These are phyloP conservation scores for Phaseolus lunatus DNA, from an alignment of 306 rosid genomes.

Conservation along the genomic window DNA sequence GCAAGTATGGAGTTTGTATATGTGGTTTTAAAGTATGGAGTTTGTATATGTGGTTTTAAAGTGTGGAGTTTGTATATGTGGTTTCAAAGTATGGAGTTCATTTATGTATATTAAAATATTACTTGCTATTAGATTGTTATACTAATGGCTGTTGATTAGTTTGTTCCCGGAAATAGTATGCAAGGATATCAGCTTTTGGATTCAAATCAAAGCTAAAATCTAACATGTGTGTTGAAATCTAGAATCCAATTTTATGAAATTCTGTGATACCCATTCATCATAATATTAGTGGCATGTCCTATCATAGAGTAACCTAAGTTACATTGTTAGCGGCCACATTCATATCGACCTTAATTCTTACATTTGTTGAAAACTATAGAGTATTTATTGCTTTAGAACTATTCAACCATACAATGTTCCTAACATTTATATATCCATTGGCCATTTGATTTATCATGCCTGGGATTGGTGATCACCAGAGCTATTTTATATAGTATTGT, in stretches of 20 bases:
- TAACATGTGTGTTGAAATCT: slow-evolving; percentile 22
- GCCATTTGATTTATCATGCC: slow-evolving; percentile 15
- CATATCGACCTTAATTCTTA: not conserved
- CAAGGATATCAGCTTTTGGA: slow-evolving; percentile 2
- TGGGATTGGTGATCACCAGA: not conserved
- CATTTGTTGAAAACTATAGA: slow-evolving; percentile 15
- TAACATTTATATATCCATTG: not conserved
- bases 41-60: slow-evolving; percentile 32
- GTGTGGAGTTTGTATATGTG: not conserved
- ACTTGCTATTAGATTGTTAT: slow-evolving; percentile 28
- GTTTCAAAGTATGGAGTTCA: not conserved
- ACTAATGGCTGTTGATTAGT: slow-evolving; percentile 5
- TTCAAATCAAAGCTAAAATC: slow-evolving; percentile 18
- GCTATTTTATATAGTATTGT: slow-evolving; percentile 1
- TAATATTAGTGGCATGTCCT: slow-evolving; percentile 7
- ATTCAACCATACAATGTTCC: not conserved
- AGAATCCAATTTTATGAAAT: slow-evolving; percentile 11
- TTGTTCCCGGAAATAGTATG: slow-evolving; percentile 15
- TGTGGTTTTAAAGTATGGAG: slow-evolving; percentile 17
- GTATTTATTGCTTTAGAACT: slow-evolving; percentile 8
- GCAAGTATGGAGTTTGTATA: slow-evolving; percentile 11
- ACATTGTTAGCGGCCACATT: slow-evolving; percentile 9
- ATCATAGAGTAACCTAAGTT: slow-evolving; percentile 4
- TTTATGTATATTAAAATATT: slow-evolving; percentile 17
- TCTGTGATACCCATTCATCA: not conserved